Base-by-base conservation (phyloP, 2,329 filamentous ascomycete genomes). In the Leptographium wingfieldii region DNA sequence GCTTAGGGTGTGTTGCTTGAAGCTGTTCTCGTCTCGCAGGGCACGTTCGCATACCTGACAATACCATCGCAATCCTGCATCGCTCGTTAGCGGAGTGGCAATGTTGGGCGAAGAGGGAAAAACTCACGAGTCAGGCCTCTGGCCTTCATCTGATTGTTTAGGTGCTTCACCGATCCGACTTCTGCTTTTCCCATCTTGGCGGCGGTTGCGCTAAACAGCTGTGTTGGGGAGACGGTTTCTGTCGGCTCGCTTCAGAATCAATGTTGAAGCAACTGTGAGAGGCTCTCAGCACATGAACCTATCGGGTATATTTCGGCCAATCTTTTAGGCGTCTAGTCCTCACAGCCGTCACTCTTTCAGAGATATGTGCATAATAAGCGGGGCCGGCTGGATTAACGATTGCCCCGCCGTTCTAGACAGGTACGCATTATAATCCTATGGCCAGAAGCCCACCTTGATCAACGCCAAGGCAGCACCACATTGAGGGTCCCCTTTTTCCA, bases 101-200 rank as follows among this genome's bases (percentile, higher is more conserved):
- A 12, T 19, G 10, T 4, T 3, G 5, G 19, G 12, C 9, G 11
- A 7, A 7, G 56, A 46, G 31, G 31, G 19, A 19, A 46, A 27
- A 7, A 63, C 63, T n/a, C 58, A 66, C 64, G 64, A 57, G 63
- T 66, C 55, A 66, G 74, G 59, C 85, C 85, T 71, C 90, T 87
- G 64, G 84, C 82, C 74, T 96, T 96, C 77, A 96, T 86, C 74
- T 91, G 87, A 76, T 97, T 97, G 73, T 82, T 84, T 62, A 97
- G 81, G 71, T 90, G 83, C 75, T 96, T 97, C n/a, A 87, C 90
- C 60, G 86, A 89, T 64, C 94, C 94, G 59, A 90, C 85, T 77
- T 97, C 94, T 68, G 94, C 94, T 77, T 89, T 90, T 58, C 87
- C 86, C 92, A 97, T 97, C 58, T 70, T 86, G 76, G 68, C 59